Conservation (phyloP, 2,329 filamentous ascomycete genomes). For the Colletotrichum lupini region DNA sequence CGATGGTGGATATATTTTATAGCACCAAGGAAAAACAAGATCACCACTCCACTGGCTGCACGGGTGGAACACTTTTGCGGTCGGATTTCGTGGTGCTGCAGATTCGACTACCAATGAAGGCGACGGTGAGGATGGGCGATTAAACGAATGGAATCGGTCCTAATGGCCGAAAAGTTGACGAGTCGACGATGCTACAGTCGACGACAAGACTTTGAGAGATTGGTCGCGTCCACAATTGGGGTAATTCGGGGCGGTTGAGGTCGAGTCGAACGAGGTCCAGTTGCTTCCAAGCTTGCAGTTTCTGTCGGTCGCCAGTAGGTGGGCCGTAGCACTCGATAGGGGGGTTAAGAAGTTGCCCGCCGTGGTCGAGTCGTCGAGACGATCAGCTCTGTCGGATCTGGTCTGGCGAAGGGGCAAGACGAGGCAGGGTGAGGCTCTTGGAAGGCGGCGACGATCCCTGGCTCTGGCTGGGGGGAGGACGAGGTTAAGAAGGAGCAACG, state of each 20-base stretch:
- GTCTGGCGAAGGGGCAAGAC: constrained; percentile 1
- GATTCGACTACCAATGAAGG: constrained; percentile 1
- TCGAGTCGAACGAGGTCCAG: not conserved
- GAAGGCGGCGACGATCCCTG: constrained; percentile 21
- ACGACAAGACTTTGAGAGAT: not conserved
- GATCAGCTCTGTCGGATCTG: constrained; percentile 9
- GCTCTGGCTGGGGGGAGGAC: constrained; percentile 12
- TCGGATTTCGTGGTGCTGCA: not conserved
- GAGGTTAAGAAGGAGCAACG: constrained; percentile 16
- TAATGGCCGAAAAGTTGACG: not conserved
- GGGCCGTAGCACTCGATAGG: not conserved
- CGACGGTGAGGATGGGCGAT: not conserved
- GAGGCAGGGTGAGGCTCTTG: constrained; percentile 22
- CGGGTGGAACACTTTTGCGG: not conserved
- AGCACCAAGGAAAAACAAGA: constrained; percentile 31
- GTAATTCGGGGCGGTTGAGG: not conserved
- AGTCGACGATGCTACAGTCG: not conserved
- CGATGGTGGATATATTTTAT: constrained; percentile 29
- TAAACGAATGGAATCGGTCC: constrained; percentile 26
- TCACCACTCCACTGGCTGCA: constrained; percentile 16
- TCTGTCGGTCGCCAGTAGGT: not conserved
- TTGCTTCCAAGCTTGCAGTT: not conserved
- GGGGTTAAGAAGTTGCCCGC: not conserved
- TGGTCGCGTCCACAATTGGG: not conserved
- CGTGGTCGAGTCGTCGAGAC: not conserved